These are phyloP conservation scores for Circinella umbellata DNA, from an alignment of 371 early-diverging fungal species.

Conservation along the genomic window DNA sequence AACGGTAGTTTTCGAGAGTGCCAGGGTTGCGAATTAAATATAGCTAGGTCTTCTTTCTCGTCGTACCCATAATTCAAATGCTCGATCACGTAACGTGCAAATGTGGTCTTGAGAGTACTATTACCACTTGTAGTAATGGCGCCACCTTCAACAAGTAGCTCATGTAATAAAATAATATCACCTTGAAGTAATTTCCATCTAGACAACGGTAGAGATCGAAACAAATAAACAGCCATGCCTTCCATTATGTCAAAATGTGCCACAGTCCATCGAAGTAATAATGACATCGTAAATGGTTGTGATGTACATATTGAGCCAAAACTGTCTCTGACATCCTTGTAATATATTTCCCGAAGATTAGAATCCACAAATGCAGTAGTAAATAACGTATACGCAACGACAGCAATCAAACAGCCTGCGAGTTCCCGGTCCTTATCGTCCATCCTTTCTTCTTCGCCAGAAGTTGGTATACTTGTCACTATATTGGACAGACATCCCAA, in stretches of 20 bases:
- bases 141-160: slow-evolving; percentile 36
- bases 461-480: slow-evolving; percentile 30
- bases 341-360: slow-evolving; percentile 44
- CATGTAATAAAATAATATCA: slow-evolving; percentile 46
- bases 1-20: slow-evolving; percentile 26
- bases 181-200: slow-evolving; percentile 46
- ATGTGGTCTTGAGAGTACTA: slow-evolving; percentile 12
- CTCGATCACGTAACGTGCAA: slow-evolving; percentile 51
- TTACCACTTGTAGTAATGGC: slow-evolving; percentile 16
- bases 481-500: slow-evolving; percentile 41
- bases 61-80: slow-evolving; percentile 49
- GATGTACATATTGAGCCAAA: slow-evolving; percentile 45
- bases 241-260: slow-evolving; percentile 50
- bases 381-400: slow-evolving; percentile 50
- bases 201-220: slow-evolving; percentile 50
- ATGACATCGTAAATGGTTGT: slow-evolving; percentile 45
- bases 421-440: slow-evolving; percentile 19
- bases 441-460: slow-evolving; percentile 21
- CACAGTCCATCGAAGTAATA: slow-evolving; percentile 52
- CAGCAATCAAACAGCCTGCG: slow-evolving; percentile 31
- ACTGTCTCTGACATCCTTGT: slow-evolving; percentile 56
- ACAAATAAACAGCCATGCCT: slow-evolving; percentile 58
- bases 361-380: slow-evolving; percentile 53
- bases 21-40: slow-evolving; percentile 45
- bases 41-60: slow-evolving; percentile 14